A percentile compares a stretch with the other conserved stretches of the same genome.
These are phyloP conservation scores for Pseudocercospora fijiensis DNA, from an alignment of 2,329 filamentous ascomycete species.

Conservation along the genomic window DNA sequence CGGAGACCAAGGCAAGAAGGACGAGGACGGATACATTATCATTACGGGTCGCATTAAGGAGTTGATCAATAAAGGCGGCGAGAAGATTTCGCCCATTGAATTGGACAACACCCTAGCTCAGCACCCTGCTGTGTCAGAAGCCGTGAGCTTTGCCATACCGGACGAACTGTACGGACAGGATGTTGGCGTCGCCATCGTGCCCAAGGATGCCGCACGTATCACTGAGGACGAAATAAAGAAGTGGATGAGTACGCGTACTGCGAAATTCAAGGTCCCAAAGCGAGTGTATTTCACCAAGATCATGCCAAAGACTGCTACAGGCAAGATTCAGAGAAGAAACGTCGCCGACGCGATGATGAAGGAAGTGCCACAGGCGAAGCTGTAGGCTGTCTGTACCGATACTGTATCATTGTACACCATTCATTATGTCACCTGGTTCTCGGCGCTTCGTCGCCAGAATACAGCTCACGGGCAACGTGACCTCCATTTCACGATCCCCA, in stretches of 20 bases:
- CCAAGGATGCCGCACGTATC: conserved; percentile 59
- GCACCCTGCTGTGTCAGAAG: conserved; percentile 71
- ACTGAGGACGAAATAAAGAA: conserved; percentile 62
- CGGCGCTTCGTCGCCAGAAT: neutral
- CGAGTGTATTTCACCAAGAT: conserved; percentile 79
- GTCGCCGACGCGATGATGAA: conserved; percentile 81
- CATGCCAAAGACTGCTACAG: conserved; percentile 86
- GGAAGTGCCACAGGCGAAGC: conserved; percentile 28
- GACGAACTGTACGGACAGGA: conserved; percentile 84
- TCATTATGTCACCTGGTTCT: neutral
- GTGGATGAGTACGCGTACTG: conserved; percentile 69
- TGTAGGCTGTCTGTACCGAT: conserved; percentile 10
- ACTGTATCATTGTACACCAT: neutral
- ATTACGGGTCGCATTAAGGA: conserved; percentile 94
- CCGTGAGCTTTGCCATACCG: conserved; percentile 78
- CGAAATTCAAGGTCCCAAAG: conserved; percentile 84
- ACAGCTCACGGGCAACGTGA: neutral
- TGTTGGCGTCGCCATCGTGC: conserved; percentile 71
- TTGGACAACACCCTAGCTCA: conserved; percentile 78
- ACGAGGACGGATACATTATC: conserved; percentile 76
- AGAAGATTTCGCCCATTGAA: conserved; percentile 87
- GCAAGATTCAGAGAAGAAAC: conserved; percentile 81
- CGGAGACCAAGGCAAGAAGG: conserved; percentile 79
- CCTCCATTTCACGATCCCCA: neutral
- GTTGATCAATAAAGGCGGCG: conserved; percentile 84